Conservation (phyloP, 139 green algal genomes). For the Chlamydomonas schloesseri region DNA sequence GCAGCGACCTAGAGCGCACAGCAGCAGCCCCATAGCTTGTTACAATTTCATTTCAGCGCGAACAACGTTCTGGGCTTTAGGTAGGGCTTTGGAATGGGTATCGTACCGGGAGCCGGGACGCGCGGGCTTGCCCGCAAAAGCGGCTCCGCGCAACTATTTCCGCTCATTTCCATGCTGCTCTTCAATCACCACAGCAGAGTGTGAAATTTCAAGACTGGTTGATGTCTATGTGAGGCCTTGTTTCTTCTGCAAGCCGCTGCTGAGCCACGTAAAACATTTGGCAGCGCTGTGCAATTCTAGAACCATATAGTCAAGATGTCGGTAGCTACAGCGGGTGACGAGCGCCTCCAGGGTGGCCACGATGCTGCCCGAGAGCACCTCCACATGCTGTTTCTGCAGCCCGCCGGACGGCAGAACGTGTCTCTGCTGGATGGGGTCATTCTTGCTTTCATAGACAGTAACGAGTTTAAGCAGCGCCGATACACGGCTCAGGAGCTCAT, state of each 20-base stretch:
- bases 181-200: not conserved
- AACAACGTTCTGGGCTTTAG: too few species aligned
- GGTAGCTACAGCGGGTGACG: not conserved
- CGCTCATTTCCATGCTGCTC: not conserved
- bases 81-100: too few species aligned
- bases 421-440: not conserved
- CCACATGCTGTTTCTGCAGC: not conserved
- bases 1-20: too few species aligned
- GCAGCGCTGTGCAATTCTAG: constrained; percentile 1
- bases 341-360: not conserved
- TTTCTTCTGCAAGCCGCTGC: not conserved
- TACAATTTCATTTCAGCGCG: too few species aligned
- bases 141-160: not conserved
- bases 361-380: not conserved
- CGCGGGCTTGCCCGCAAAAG: too few species aligned
- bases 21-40: too few species aligned
- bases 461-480: not conserved
- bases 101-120: too few species aligned
- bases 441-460: not conserved
- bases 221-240: not conserved
- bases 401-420: not conserved
- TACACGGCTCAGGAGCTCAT: not conserved
- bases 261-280: not conserved
- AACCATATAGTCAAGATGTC: not conserved
- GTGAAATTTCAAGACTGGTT: not conserved